Base-by-base conservation (phyloP, 257 asterid species). In the Solanum chaucha region DNA sequence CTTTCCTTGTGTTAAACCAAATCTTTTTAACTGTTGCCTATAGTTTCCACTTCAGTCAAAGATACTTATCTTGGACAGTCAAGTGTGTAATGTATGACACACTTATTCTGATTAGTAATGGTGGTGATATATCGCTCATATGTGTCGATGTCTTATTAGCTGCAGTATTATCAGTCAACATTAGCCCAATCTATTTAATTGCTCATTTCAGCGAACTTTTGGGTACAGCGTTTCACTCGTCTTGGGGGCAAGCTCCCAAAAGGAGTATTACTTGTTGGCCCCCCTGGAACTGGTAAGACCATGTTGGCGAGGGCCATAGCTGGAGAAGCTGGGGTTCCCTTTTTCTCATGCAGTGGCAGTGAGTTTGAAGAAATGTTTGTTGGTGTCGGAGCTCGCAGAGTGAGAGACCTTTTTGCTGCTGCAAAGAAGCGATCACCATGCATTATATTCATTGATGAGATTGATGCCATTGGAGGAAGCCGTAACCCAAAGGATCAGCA, bases 181-280 rank as follows among this genome's bases (percentile, higher is more conserved):
- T 80, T 15, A 26, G 65, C 26, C 67, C 40, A 46, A 19, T 46
- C 67, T 10, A 15, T 77, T 80, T 81, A 15, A 81, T 46, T 81
- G 85, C 68, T 81, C 85, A 81, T 81, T 28, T 81, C 85, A 9
- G 68, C 30, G 8, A 80, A 28, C 68, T 48, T 81, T 81, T 81
- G 88, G 78, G 88, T 90, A 26, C 96, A 95, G 98, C 94, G 97
- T 14, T 95, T 97, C 89, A 97, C 99, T 22, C 96, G 98, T 82
- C 97, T 97, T 88, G 99, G 99, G 78, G 99, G 99, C 46, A 97
- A 95, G 95, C 99, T 97, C 82, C 99, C 99, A 55, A 97, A 97
- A 90, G 98, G 98, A 84, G 99, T 97, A 88, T 90, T 97, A 77
- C 96, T 97, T 75, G 98, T 95, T 55, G 99, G 99, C 3, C 99